These are phyloP conservation scores for Isabelozyma heimii DNA, from an alignment of 805 yeast species.

Conservation along the genomic window DNA sequence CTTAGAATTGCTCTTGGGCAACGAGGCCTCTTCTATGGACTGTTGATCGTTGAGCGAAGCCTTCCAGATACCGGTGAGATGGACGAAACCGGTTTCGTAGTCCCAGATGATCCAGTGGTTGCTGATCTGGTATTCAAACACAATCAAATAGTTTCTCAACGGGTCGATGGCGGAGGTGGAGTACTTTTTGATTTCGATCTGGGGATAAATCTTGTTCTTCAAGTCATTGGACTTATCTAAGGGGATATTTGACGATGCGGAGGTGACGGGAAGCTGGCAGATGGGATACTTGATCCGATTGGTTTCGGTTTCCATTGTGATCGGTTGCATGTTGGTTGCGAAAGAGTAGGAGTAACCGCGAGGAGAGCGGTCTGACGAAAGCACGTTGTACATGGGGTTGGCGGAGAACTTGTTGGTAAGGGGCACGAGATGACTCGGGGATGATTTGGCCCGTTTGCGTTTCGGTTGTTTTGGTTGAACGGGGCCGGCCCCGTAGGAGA, in stretches of 20 bases:
- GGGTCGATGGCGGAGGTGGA: constrained; percentile 69
- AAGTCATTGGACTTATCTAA: constrained; percentile 2
- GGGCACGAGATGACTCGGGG: neutral
- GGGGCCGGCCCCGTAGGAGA: no score
- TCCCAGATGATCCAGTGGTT: constrained; percentile 85
- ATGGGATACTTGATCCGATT: constrained; percentile 10
- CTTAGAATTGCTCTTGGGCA: constrained; percentile 35
- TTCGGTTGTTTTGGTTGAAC: no score
- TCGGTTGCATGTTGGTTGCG: neutral
- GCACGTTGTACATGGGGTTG: neutral
- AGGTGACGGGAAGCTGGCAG: constrained; percentile 3
- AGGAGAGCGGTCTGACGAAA: neutral
- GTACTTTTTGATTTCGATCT: constrained; percentile 47
- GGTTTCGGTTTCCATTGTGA: neutral
- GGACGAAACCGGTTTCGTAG: constrained; percentile 79
- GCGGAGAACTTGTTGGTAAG: constrained; percentile 1
- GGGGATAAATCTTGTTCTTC: constrained; percentile 11
- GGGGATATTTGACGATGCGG: constrained; percentile 3
- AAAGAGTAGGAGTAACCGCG: neutral
- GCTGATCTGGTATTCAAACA: constrained; percentile 67
- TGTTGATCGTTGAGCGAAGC: constrained; percentile 20
- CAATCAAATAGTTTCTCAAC: constrained; percentile 60
- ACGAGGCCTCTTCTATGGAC: constrained; percentile 1
- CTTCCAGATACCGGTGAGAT: constrained; percentile 87
- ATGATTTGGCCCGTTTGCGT: no score